phyloP scores from a whole-genome alignment of 345 rosid species.

The Aegle marmelos region DNA sequence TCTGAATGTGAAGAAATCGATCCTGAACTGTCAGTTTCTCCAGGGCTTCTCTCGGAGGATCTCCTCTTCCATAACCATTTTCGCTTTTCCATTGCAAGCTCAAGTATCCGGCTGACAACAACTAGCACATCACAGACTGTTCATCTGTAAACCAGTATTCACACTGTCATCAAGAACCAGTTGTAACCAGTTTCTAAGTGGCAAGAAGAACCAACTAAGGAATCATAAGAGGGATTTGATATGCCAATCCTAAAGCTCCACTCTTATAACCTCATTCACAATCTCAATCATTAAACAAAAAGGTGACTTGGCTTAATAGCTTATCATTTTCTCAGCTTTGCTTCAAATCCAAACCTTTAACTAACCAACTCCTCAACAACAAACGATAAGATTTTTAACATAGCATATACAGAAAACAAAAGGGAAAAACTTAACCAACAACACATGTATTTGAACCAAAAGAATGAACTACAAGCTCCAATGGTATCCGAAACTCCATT shows the following conservation, averaged over 20 bases:
- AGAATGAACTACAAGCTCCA: slow-evolving; percentile 4
- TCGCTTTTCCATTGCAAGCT: slow-evolving; percentile 61
- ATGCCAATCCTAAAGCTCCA: neutral
- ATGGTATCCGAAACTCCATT: neutral
- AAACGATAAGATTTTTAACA: slow-evolving; percentile 14
- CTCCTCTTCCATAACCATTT: slow-evolving; percentile 76
- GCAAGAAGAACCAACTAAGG: slow-evolving; percentile 1
- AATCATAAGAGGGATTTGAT: neutral
- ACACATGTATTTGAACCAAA: neutral
- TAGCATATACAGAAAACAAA: slow-evolving; percentile 9
- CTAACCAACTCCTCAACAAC: slow-evolving; percentile 31
- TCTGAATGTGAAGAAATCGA: slow-evolving; percentile 69
- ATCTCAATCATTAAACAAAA: slow-evolving; percentile 15
- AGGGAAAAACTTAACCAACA: slow-evolving; percentile 3
- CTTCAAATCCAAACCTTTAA: slow-evolving; percentile 48
- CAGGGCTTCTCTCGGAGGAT: slow-evolving; percentile 70
- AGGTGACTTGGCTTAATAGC: slow-evolving; percentile 29
- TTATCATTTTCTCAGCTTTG: slow-evolving; percentile 41
- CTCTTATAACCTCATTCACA: slow-evolving; percentile 26
- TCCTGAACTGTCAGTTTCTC: slow-evolving; percentile 70
- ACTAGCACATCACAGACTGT: slow-evolving; percentile 31
- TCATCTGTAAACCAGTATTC: slow-evolving; percentile 35
- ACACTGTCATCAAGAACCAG: slow-evolving; percentile 12
- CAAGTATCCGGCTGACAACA: slow-evolving; percentile 6
- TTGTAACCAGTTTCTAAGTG: slow-evolving; percentile 1